phyloP scores from a whole-genome alignment of 805 yeast genomes.

The Brettanomyces sp. region DNA sequence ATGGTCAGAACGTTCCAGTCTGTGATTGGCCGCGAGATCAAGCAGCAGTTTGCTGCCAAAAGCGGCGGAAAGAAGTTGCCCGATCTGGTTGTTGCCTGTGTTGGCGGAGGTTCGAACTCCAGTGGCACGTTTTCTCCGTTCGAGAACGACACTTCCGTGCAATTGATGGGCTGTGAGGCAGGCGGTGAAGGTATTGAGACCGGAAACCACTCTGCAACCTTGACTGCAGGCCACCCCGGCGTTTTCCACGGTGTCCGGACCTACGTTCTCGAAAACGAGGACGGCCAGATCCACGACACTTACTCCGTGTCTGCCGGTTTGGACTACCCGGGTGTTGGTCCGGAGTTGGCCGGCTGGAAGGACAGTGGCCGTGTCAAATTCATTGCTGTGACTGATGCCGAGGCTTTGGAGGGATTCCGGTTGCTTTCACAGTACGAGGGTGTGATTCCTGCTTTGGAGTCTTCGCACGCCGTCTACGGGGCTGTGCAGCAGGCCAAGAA shows the following conservation, averaged over 20 bases:
- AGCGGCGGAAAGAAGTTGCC: conserved; percentile 80
- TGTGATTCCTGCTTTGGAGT: conserved; percentile 96
- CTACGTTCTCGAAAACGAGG: conserved; percentile 79
- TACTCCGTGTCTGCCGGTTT: conserved; percentile 98
- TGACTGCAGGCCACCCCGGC: conserved; percentile 93
- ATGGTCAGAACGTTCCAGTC: conserved; percentile 97
- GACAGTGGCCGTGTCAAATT: conserved; percentile 87
- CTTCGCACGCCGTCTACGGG: conserved; percentile 93
- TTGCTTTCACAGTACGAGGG: conserved; percentile 90
- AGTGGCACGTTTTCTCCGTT: conserved; percentile 95
- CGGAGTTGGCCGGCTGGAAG: conserved; percentile 94
- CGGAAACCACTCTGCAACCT: conserved; percentile 84
- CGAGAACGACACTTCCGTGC: conserved; percentile 69
- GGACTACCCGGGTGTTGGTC: conserved; percentile 99
- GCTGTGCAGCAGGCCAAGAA: conserved; percentile 83
- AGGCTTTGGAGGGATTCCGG: conserved; percentile 87
- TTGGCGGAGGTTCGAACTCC: conserved; percentile 98
- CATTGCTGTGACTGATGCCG: conserved; percentile 89
- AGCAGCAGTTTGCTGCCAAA: conserved; percentile 73
- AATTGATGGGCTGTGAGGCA: conserved; percentile 91
- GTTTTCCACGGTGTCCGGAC: conserved; percentile 98
- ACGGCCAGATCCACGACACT: conserved; percentile 96
- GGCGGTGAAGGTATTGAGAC: conserved; percentile 97
- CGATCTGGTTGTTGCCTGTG: conserved; percentile 94
- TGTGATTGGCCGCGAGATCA: conserved; percentile 92